These are phyloP conservation scores for Allomyces javanicus DNA, from an alignment of 192 early-diverging fungal genomes.

Conservation along the genomic window DNA sequence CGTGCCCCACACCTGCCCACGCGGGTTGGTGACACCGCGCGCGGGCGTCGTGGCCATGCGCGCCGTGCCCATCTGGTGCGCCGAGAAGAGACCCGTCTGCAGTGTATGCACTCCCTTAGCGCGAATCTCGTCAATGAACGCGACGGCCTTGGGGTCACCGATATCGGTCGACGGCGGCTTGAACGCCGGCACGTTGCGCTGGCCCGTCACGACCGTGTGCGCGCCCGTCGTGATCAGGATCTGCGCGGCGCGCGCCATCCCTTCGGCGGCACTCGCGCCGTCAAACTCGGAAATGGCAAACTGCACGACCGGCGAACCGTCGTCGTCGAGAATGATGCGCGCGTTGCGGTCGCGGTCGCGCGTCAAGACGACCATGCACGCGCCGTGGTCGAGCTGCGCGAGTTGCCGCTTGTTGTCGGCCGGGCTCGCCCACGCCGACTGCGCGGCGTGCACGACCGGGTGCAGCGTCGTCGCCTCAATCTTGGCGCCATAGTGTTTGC, in stretches of 20 bases:
- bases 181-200: conserved; percentile 18
- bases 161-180: not conserved
- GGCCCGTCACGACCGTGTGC: conserved; percentile 26
- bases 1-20: conserved; percentile 53
- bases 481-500: conserved; percentile 40
- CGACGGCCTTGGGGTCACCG: not conserved
- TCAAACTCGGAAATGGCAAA: conserved; percentile 34
- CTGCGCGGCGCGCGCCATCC: conserved; percentile 19
- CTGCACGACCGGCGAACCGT: conserved; percentile 19
- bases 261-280: conserved; percentile 17
- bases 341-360: conserved; percentile 41
- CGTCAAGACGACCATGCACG: conserved; percentile 27
- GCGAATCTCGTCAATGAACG: conserved; percentile 9
- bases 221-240: conserved; percentile 48
- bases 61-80: conserved; percentile 50
- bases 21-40: conserved; percentile 37
- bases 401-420: conserved; percentile 29
- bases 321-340: conserved; percentile 17
- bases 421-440: conserved; percentile 26
- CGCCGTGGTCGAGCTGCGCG: conserved; percentile 21
- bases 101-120: conserved; percentile 12
- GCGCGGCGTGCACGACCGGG: conserved; percentile 20
- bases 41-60: conserved; percentile 40
- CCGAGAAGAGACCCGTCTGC: conserved; percentile 19
- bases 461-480: conserved; percentile 40